These are phyloP conservation scores for Kodamaea fukazawae DNA, from an alignment of 805 yeast species.

Conservation along the genomic window DNA sequence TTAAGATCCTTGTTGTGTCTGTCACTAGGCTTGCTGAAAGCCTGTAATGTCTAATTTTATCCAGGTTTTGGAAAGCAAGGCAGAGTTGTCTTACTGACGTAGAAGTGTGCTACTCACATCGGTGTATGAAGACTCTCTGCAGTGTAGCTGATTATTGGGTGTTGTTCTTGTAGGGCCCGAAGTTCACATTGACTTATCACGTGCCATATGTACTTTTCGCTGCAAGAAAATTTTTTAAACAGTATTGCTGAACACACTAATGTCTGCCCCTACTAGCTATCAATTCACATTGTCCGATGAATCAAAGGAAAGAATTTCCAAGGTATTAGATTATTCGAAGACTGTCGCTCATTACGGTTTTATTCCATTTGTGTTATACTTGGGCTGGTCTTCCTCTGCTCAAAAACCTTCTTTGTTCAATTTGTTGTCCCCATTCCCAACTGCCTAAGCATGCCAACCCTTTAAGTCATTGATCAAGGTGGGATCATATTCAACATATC, in stretches of 20 bases:
- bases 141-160: too few relatives aligned
- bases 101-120: too few relatives aligned
- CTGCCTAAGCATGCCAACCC: slow-evolving; percentile 47
- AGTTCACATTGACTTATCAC: too few relatives aligned
- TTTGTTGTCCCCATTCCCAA: slow-evolving; percentile 77
- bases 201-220: slow-evolving; percentile 6
- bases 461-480: too few relatives aligned
- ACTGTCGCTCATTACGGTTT: slow-evolving; percentile 93
- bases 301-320: slow-evolving; percentile 80
- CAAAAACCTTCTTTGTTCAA: slow-evolving; percentile 80
- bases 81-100: too few relatives aligned
- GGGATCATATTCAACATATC: too few relatives aligned
- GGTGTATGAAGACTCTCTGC: too few relatives aligned
- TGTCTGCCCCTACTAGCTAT: slow-evolving; percentile 14
- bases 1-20: too few relatives aligned
- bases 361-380: slow-evolving; percentile 90
- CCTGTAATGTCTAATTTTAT: too few relatives aligned
- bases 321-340: slow-evolving; percentile 77
- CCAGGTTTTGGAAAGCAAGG: too few relatives aligned
- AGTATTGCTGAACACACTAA: slow-evolving; percentile 3
- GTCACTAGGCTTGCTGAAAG: too few relatives aligned
- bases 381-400: slow-evolving; percentile 69
- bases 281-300: slow-evolving; percentile 45
- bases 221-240: not conserved
- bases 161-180: too few relatives aligned